Base-by-base conservation (phyloP, 768 basidiomycete species). In the Panellus pusillus region DNA sequence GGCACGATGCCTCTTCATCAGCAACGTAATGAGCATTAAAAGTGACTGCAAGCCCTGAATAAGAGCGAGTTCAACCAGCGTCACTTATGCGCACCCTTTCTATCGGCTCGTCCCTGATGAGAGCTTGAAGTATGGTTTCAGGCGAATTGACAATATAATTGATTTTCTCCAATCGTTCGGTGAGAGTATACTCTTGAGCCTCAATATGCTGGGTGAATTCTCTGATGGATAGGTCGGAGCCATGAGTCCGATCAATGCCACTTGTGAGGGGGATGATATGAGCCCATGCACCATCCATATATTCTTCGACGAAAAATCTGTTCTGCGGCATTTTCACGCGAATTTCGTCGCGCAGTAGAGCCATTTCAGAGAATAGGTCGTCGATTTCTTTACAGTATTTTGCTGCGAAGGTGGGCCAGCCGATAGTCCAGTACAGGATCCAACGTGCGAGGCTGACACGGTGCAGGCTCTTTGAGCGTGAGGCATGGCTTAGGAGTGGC, bases 251-350 rank as follows among this genome's bases (percentile, higher is more conserved):
- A 11, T 50, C 48, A 13, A 50, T 42, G 17, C 32, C 3, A 13
- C 27, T 29, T 4, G 48, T 50, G 27, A 50, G 29, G 1, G 43
- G 43, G 2, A 48, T 50, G 8, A 50, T 47, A 32, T 45, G n/a
- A 13, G 39, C 28, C 54, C 54, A 55, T n/a, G 7, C 14, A 8
- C 42, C 48, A 1, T 49, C 54, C 9, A 55, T 44, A 38, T 55
- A 55, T 4, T 39, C 44, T 37, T 45, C 45, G 6, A 55, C 37
- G 19, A 50, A 32, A 61, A 67, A 48, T 53, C 61, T 40, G 38
- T 55, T 68, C 60, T 48, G 47, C 1, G 48, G 48, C 54, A 55
- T 55, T 17, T 38, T 13, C 19, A 50, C 28, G 1, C 29, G 43
- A n/a, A 55, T 46, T 15, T 50, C 13, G 9, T 12, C 9, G 6